Evolutionary conservation across 495 filamentous ascomycete species (phyloP).

Genomic region (Glonium stellatum): DNA sequence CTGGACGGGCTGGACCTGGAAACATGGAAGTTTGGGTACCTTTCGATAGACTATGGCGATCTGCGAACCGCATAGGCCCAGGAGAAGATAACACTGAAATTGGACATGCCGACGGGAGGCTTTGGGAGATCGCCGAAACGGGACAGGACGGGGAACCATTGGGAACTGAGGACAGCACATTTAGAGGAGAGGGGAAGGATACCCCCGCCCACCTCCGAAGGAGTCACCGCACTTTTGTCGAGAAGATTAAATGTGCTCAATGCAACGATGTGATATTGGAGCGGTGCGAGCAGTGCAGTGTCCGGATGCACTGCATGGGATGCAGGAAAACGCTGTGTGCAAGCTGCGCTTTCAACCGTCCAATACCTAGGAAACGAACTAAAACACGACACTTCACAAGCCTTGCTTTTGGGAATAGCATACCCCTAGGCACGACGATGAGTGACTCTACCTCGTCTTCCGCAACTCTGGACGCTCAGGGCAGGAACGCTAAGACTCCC

Average conservation of each 20-base stretch:
- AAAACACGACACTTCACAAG: conserved; percentile 27
- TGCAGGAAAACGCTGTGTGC: conserved; percentile 57
- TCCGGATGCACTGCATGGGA: conserved; percentile 57
- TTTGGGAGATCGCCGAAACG: conserved; percentile 54
- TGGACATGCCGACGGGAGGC: conserved; percentile 40
- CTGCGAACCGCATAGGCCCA: conserved; percentile 52
- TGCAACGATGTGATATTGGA: conserved; percentile 49
- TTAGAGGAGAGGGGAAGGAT: conserved; percentile 50
- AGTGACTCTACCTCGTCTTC: conserved; percentile 27
- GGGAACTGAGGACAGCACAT: conserved; percentile 41
- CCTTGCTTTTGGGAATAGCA: conserved; percentile 15
- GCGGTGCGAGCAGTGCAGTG: conserved; percentile 56
- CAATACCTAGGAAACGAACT: conserved; percentile 39
- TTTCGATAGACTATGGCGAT: conserved; percentile 56
- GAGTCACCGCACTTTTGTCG: conserved; percentile 49
- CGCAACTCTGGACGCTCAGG: conserved; percentile 11
- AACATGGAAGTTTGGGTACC: conserved; percentile 57
- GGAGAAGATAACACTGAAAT: conserved; percentile 24
- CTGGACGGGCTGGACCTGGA: conserved; percentile 46
- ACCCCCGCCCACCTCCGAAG: conserved; percentile 48
- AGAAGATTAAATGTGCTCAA: conserved; percentile 48
- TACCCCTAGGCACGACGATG: conserved; percentile 19
- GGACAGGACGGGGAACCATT: conserved; percentile 51
- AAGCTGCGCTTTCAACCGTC: conserved; percentile 53
- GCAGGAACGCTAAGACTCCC: neutral